Evolutionary conservation across 2,329 filamentous ascomycete genomes (phyloP).

Genomic region (Pseudonectria foliicola): DNA sequence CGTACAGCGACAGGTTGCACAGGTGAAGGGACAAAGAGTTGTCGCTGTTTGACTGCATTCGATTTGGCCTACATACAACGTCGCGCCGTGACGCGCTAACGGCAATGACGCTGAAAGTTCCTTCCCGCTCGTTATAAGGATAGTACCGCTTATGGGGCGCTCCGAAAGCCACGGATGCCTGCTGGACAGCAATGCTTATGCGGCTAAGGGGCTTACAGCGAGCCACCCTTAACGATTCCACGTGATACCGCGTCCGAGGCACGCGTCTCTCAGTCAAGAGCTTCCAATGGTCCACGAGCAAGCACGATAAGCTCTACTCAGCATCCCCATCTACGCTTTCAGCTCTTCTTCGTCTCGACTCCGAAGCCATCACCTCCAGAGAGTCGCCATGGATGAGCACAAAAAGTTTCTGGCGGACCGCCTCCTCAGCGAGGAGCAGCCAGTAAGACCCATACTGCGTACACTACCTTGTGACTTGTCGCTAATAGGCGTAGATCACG

Average conservation of each 20-base stretch:
- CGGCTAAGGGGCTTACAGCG: background rate
- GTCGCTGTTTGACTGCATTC: too few relatives aligned
- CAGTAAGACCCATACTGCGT: conserved; percentile 42
- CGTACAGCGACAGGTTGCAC: too few relatives aligned
- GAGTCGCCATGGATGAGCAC: conserved; percentile 49
- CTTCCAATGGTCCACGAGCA: too few relatives aligned
- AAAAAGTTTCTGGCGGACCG: conserved; percentile 67
- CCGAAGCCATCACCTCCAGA: background rate
- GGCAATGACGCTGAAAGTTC: conserved; percentile 8
- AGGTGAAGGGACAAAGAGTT: too few relatives aligned
- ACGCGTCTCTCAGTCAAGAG: conserved; percentile 9
- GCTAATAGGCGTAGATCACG: conserved; percentile 55
- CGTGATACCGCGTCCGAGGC: conserved; percentile 28
- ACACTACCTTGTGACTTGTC: conserved; percentile 1
- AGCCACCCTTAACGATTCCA: conserved; percentile 11
- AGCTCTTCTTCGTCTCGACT: too few relatives aligned
- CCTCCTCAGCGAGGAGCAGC: conserved; percentile 67
- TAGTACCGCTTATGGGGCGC: conserved; percentile 1
- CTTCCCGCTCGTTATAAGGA: conserved; percentile 1
- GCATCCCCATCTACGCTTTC: too few relatives aligned
- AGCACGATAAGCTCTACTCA: background rate
- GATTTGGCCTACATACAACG: background rate
- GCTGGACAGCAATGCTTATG: too few relatives aligned
- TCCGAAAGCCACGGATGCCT: too few relatives aligned
- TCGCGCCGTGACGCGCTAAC: conserved; percentile 19